Evolutionary conservation across 2,329 filamentous ascomycete species (phyloP).

Genomic region (Teratosphaeria viscida): DNA sequence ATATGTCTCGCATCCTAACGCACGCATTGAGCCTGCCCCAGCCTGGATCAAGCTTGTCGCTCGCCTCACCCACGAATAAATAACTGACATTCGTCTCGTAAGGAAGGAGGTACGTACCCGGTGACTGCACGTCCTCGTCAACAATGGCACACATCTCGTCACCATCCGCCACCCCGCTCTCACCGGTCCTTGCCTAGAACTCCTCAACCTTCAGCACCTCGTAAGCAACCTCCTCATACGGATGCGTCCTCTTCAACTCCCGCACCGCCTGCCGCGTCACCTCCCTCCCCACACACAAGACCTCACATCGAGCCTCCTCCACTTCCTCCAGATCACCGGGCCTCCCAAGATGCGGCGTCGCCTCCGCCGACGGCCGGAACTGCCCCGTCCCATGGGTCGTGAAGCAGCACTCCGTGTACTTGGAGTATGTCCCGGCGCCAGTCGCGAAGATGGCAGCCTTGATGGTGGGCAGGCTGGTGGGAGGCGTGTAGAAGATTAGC

Average conservation of each 20-base stretch:
- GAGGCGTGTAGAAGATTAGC: constrained; percentile 37
- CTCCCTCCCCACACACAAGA: constrained; percentile 50
- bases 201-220: constrained; percentile 37
- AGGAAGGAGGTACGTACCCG: too few relatives aligned
- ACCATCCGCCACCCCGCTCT: not conserved
- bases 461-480: constrained; percentile 25
- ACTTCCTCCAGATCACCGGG: constrained; percentile 48
- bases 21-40: too few relatives aligned
- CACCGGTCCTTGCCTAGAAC: not conserved
- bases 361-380: constrained; percentile 51
- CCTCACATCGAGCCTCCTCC: constrained; percentile 53
- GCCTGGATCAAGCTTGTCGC: too few relatives aligned
- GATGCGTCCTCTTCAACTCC: constrained; percentile 49
- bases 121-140: not conserved
- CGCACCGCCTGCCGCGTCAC: constrained; percentile 47
- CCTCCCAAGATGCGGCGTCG: constrained; percentile 54
- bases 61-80: too few relatives aligned
- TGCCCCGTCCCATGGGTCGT: constrained; percentile 46
- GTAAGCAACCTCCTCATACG: constrained; percentile 37
- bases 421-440: constrained; percentile 33
- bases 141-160: not conserved
- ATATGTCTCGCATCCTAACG: too few relatives aligned
- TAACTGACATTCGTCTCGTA: too few relatives aligned
- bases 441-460: constrained; percentile 37
- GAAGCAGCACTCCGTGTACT: constrained; percentile 33